phyloP scores from a whole-genome alignment of 345 rosid species.

The Linum trigynum region DNA sequence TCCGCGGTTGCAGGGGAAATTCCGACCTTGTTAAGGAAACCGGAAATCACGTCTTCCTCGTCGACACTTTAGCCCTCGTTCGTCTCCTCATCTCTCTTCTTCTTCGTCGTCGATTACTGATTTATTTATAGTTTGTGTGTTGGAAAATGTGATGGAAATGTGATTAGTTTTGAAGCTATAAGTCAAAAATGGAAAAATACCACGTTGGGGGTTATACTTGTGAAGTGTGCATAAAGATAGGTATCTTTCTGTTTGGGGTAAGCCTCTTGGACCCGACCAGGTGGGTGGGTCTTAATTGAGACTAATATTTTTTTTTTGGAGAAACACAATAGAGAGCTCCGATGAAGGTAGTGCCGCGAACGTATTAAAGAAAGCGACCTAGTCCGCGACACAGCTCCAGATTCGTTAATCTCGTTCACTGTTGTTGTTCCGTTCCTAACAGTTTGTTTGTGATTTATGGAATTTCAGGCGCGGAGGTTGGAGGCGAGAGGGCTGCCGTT shows the following conservation, averaged over 20 bases:
- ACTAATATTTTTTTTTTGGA: too few species aligned
- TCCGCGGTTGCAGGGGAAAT: slow-evolving; percentile 9
- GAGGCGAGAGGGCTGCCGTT: slow-evolving; percentile 20
- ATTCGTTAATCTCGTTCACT: too few species aligned
- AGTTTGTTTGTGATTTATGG: not conserved
- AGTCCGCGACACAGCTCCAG: too few species aligned
- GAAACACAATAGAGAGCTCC: too few species aligned
- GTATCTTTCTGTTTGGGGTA: too few species aligned
- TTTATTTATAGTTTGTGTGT: not conserved
- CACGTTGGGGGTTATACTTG: too few species aligned
- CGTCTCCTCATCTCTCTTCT: not conserved
- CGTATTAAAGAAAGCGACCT: too few species aligned
- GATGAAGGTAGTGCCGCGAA: too few species aligned
- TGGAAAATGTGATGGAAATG: not conserved
- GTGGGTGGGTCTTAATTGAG: too few species aligned
- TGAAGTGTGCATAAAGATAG: too few species aligned
- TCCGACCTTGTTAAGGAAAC: slow-evolving; percentile 19
- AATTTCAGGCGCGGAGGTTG: slow-evolving; percentile 17
- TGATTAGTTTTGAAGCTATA: not conserved
- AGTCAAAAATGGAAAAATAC: not conserved
- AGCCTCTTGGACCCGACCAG: too few species aligned
- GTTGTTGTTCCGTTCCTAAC: not conserved
- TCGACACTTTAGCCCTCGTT: slow-evolving; percentile 24
- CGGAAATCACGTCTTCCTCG: slow-evolving; percentile 19
- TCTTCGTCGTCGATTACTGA: not conserved